Base-by-base conservation (phyloP, 2,329 filamentous ascomycete genomes). In the Colletotrichum sp. region DNA sequence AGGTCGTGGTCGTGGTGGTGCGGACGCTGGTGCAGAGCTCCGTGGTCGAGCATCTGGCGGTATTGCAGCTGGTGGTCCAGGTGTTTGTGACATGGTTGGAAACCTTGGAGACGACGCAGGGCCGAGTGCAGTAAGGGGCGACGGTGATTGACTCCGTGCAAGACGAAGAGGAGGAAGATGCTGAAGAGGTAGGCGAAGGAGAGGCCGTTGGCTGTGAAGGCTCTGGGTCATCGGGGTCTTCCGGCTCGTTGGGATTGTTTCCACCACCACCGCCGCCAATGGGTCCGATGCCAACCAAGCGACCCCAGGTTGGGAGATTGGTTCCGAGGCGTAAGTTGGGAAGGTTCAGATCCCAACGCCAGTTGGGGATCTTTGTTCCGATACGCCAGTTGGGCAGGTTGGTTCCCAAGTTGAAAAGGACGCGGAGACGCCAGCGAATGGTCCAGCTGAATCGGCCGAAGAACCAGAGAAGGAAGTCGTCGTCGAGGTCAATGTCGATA, bases 51-150 rank as follows among this genome's bases (percentile, higher is more conserved):
- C 76, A 78, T 13, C 67, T 73, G 8, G 75, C 76, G 3, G 64
- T 69, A 15, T 34, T 26, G 68, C 76, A 78, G 59, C 60, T 77
- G 26, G 76, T 78, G 3, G 71, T 77, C 52, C 44, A 64, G 15
- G 68, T 75, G 62, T 15, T 55, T 12, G 39, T 60, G 9, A 67
- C 76, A 9, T 55, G 39, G 15, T 28, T 49, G 12, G 63, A 68
- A 8, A 78, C 57, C 2, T 63, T 70, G 8, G 67, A 65, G 32
- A 78, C 76, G 16, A 73, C 62, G 49, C 74, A 78, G 12, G 71
- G 66, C n/a, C 73, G 76, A 9, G 76, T 76, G 63, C 76, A 78
- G 34, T 78, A 67, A 36, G 76, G 76, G 12, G 76, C 76, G 21
- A 78, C 12, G 7, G 76, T 76, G 57, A 71, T 74, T 6, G 68